Evolutionary conservation across 2,329 filamentous ascomycete species (phyloP), one percentile per base, ranked within the genome.

Genomic region (Clarireedia sp.): DNA sequence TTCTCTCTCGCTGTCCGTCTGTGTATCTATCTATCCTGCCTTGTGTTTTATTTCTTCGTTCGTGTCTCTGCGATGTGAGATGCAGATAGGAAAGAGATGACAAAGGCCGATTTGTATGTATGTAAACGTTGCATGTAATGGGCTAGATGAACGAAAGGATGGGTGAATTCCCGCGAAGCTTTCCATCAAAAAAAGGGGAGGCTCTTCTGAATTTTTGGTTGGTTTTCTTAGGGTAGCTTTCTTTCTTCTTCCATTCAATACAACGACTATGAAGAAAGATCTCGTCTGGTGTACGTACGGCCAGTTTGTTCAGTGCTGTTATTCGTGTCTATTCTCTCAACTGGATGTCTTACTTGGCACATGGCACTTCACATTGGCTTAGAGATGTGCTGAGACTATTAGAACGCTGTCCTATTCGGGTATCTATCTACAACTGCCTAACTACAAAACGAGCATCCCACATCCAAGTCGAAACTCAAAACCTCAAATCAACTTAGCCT

Each of bases 401-500:
- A 41, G 5, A 19, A 19, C 17, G 17, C 17, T 41, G 3, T 41
- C 14, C 14, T 2, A 41, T n/a, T 41, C 17, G 38, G 38, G n/a
- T 41, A 41, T 41, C 38, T 17, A 41, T 33, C 29, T 33, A 33
- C 3, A 12, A 33, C 3, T 12, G 29, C 10, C 29, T 33, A 33
- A 14, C 9, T 33, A 33, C 29, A 33, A 36, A 47, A 44, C 26
- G 26, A 46, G 24, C n/a, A 47, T 40, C 26, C 23, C 2, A 47
- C n/a, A 8, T n/a, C n/a, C 24, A 26, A 26, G 8, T 7, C 8
- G 6, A 26, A 26, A 26, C n/a, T 16, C 24, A 38, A 48, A 43
- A n/a, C 6, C 19, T 17, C 4, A 53, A 29, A 33, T 63, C 69
- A 72, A 50, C 68, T 70, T 48, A 90, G 75, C 65, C 89, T 79